phyloP scores from a whole-genome alignment of 2,329 filamentous ascomycete genomes.

The Aspergillus calidoustus region DNA sequence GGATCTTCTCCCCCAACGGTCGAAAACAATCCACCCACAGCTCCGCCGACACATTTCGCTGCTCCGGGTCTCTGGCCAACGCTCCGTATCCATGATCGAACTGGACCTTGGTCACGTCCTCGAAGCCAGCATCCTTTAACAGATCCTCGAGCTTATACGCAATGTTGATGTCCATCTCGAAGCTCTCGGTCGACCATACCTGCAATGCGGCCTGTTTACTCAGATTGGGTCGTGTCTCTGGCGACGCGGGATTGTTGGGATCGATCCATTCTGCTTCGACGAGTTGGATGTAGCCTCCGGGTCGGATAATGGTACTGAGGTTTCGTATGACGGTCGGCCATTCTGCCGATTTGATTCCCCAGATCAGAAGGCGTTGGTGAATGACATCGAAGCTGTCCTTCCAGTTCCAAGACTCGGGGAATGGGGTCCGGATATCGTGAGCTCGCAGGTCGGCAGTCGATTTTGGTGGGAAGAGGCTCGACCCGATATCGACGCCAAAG shows the following conservation, averaged over 20 bases:
- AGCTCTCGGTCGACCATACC: conserved; percentile 16
- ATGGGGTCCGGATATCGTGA: conserved; percentile 17
- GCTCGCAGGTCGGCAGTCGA: conserved; percentile 6
- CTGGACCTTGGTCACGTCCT: conserved; percentile 11
- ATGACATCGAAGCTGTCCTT: conserved; percentile 16
- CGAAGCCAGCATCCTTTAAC: conserved; percentile 8
- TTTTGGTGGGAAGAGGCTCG: conserved; percentile 5
- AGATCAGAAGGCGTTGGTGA: conserved; percentile 21
- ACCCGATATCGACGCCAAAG: conserved; percentile 19
- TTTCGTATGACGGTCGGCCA: conserved; percentile 15
- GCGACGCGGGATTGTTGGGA: conserved; percentile 1
- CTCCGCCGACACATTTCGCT: conserved; percentile 13
- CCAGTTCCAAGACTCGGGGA: conserved; percentile 13
- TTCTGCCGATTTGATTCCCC: conserved; percentile 16
- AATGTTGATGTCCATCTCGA: conserved; percentile 20
- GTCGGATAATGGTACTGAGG: conserved; percentile 10
- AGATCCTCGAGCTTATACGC: conserved; percentile 16
- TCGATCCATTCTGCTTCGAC: conserved; percentile 21
- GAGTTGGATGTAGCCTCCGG: conserved; percentile 18
- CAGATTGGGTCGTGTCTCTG: conserved; percentile 1
- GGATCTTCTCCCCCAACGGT: conserved; percentile 19
- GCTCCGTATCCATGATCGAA: conserved; percentile 20
- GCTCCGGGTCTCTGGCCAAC: conserved; percentile 3
- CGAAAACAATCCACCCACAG: conserved; percentile 16
- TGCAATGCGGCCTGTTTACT: conserved; percentile 14